Conservation (phyloP, 768 basidiomycete species). For the Kondoa malvinella region DNA sequence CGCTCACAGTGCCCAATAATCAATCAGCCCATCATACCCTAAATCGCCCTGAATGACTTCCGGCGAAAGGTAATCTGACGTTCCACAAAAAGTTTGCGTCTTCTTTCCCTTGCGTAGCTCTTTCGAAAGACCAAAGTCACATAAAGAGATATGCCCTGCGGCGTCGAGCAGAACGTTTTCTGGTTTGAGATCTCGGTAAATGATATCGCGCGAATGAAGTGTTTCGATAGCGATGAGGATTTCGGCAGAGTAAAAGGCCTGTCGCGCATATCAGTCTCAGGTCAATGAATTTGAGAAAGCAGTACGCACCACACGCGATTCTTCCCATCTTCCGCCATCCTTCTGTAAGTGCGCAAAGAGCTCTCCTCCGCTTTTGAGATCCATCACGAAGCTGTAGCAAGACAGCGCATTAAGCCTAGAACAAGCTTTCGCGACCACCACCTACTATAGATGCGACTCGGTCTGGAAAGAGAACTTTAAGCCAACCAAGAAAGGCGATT, state of each 20-base stretch:
- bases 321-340: slow-evolving; percentile 89
- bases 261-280: slow-evolving; percentile 53
- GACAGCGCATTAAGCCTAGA: not conserved
- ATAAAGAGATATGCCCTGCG: slow-evolving; percentile 88
- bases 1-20: not conserved
- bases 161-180: slow-evolving; percentile 96
- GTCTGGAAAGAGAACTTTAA: slow-evolving; percentile 96
- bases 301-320: slow-evolving; percentile 38
- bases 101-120: slow-evolving; percentile 75
- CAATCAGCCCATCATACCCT: slow-evolving; percentile 28
- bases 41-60: slow-evolving; percentile 92
- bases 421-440: not conserved
- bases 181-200: slow-evolving; percentile 74
- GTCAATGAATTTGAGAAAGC: slow-evolving; percentile 37
- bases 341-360: slow-evolving; percentile 97
- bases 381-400: slow-evolving; percentile 50
- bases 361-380: slow-evolving; percentile 93
- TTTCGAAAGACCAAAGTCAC: slow-evolving; percentile 94
- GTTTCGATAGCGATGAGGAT: slow-evolving; percentile 84
- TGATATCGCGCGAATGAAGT: slow-evolving; percentile 86
- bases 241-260: slow-evolving; percentile 89
- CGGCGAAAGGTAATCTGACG: slow-evolving; percentile 50
- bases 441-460: slow-evolving; percentile 57
- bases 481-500: slow-evolving; percentile 88
- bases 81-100: slow-evolving; percentile 94